Evolutionary conservation across 2,329 filamentous ascomycete species (phyloP).

Genomic region (Apiospora sp.): DNA sequence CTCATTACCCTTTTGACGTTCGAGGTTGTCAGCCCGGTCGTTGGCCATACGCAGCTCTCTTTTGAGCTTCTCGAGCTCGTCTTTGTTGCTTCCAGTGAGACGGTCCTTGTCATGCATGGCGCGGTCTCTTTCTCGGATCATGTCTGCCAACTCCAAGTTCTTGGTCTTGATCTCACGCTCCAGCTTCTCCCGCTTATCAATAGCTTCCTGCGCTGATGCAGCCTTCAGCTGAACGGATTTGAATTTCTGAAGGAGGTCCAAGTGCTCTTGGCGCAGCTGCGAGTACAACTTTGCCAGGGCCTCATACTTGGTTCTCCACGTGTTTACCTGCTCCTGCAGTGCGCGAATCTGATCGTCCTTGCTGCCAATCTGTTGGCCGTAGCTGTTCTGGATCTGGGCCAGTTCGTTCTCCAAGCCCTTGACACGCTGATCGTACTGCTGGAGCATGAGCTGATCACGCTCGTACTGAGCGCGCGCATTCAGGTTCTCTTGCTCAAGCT

Average conservation of each 20-base stretch:
- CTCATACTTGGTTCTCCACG: conserved; percentile 97
- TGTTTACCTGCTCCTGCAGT: conserved; percentile 96
- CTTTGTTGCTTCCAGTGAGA: conserved; percentile 83
- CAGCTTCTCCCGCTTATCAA: conserved; percentile 91
- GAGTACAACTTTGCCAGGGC: conserved; percentile 96
- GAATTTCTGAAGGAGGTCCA: conserved; percentile 94
- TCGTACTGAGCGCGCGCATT: conserved; percentile 95
- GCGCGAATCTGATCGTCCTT: conserved; percentile 95
- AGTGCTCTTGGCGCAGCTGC: conserved; percentile 91
- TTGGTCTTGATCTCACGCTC: conserved; percentile 99
- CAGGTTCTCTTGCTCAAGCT: conserved; percentile 93
- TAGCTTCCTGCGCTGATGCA: conserved; percentile 94
- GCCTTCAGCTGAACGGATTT: conserved; percentile 97
- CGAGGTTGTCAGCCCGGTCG: conserved; percentile 89
- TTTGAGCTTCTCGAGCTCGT: conserved; percentile 93
- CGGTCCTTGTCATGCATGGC: conserved; percentile 94
- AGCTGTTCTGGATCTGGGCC: conserved; percentile 80
- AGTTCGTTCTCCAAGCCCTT: conserved; percentile 93
- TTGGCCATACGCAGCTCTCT: conserved; percentile 91
- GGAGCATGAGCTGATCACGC: conserved; percentile 94
- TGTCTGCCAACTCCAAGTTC: conserved; percentile 97
- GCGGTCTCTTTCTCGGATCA: conserved; percentile 96
- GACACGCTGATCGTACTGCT: conserved; percentile 94
- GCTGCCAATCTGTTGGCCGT: conserved; percentile 83
- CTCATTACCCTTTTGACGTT: conserved; percentile 93